Conservation (phyloP, 352 stramenopile genomes). For the Phytophthora hybrid region DNA sequence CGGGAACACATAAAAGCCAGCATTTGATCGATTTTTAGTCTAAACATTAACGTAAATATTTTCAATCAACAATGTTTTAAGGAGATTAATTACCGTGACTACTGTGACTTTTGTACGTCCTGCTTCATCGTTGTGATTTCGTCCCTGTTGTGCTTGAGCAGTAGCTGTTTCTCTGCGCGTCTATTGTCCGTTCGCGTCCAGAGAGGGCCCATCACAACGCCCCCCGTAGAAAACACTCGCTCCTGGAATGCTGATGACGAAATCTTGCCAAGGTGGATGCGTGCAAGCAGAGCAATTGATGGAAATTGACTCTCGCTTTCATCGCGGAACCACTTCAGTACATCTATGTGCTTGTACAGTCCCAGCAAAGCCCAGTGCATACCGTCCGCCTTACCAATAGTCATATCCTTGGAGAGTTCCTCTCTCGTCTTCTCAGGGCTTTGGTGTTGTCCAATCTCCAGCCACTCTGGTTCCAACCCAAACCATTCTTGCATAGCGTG, state of each 20-base stretch:
- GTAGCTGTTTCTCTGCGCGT: conserved; percentile 4
- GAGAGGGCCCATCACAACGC: conserved; percentile 3
- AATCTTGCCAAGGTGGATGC: neutral
- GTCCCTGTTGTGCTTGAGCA: conserved; percentile 3
- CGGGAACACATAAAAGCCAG: too few relatives aligned
- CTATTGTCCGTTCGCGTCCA: conserved; percentile 8
- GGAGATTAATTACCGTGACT: too few relatives aligned
- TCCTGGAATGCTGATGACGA: neutral
- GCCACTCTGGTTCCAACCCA: neutral
- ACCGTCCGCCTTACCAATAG: neutral
- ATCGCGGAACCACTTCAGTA: conserved; percentile 15
- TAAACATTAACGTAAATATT: too few relatives aligned
- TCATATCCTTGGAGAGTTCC: conserved; percentile 1
- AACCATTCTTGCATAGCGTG: neutral
- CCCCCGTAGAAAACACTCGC: conserved; percentile 9
- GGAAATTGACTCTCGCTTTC: conserved; percentile 2
- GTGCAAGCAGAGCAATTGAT: neutral
- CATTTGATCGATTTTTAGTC: too few relatives aligned
- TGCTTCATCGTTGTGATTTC: neutral
- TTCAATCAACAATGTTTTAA: too few relatives aligned
- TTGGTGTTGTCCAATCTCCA: conserved; percentile 3
- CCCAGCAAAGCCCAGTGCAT: conserved; percentile 10
- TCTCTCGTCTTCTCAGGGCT: neutral
- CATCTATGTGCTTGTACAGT: conserved; percentile 16
- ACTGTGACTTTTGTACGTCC: neutral